These are phyloP conservation scores for Rhododendron vialii DNA, from an alignment of 148 eudicot species.

Conservation along the genomic window DNA sequence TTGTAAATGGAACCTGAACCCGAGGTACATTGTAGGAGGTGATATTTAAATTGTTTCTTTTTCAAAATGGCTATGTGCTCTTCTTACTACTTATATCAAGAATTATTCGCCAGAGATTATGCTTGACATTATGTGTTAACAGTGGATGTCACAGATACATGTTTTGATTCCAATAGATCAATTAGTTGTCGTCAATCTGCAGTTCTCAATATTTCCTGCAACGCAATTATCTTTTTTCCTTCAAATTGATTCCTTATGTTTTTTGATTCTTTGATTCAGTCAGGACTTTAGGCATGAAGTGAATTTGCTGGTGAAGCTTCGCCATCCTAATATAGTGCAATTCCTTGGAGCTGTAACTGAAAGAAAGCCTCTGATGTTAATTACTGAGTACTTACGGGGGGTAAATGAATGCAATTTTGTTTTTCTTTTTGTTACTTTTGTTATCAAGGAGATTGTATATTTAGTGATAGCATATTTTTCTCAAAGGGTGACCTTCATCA, in stretches of 20 bases:
- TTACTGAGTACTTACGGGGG: conserved; percentile 93
- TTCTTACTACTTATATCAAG: background rate
- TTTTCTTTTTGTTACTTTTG: background rate
- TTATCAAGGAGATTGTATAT: background rate
- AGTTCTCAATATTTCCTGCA: background rate
- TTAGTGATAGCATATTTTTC: background rate
- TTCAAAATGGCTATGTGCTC: background rate
- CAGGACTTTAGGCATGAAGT: conserved; percentile 99
- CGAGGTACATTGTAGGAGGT: background rate
- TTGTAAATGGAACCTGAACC: background rate
- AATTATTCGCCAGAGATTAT: background rate
- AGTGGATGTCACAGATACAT: background rate
- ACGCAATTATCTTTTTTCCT: background rate
- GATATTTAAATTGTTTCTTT: background rate
- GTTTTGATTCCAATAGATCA: background rate
- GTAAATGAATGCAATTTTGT: conserved; percentile 26
- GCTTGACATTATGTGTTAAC: background rate
- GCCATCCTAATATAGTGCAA: conserved; percentile 97
- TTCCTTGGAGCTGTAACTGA: conserved; percentile 99
- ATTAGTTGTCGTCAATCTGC: background rate
- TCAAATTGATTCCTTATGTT: background rate
- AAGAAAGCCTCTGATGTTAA: conserved; percentile 89
- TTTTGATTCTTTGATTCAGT: conserved; percentile 34
- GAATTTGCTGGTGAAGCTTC: conserved; percentile 91
- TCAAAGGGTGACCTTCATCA: conserved; percentile 93